These are phyloP conservation scores for Sclerotiophoma versabilis DNA, from an alignment of 2,329 filamentous ascomycete genomes.

Conservation along the genomic window DNA sequence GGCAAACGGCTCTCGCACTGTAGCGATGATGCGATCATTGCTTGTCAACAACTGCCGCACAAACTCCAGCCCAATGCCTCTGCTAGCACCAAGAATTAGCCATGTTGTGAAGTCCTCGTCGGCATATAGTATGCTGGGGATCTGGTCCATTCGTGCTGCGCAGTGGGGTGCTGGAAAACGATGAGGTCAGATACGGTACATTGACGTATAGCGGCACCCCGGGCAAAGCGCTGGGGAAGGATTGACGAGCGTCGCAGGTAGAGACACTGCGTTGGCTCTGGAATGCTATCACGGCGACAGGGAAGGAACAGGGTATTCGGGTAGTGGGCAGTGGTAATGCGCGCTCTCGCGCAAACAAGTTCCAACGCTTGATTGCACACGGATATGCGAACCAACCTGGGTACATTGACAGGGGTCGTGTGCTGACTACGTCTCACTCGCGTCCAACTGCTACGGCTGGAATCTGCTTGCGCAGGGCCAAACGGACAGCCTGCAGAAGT, in stretches of 20 bases:
- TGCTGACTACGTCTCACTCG: slow-evolving; percentile 14
- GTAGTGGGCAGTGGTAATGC: slow-evolving; percentile 10
- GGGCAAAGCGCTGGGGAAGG: not conserved
- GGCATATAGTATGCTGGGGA: slow-evolving; percentile 52
- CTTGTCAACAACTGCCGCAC: slow-evolving; percentile 57
- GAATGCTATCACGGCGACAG: slow-evolving; percentile 1
- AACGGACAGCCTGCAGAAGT: slow-evolving; percentile 5
- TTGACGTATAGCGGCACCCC: slow-evolving; percentile 17
- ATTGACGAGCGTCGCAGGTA: slow-evolving; percentile 6
- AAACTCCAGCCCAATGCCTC: slow-evolving; percentile 62
- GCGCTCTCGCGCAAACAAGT: slow-evolving; percentile 12
- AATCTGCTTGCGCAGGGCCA: slow-evolving; percentile 6
- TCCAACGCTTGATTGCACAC: slow-evolving; percentile 13
- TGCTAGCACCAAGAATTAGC: slow-evolving; percentile 56
- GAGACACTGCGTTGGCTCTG: slow-evolving; percentile 3
- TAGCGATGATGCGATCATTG: slow-evolving; percentile 60
- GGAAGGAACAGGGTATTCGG: slow-evolving; percentile 6
- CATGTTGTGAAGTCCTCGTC: slow-evolving; percentile 54
- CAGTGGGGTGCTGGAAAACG: slow-evolving; percentile 15
- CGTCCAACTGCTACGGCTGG: slow-evolving; percentile 5
- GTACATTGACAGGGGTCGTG: slow-evolving; percentile 13
- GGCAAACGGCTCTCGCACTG: slow-evolving; percentile 55
- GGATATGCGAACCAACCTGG: slow-evolving; percentile 11
- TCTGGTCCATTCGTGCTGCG: slow-evolving; percentile 49
- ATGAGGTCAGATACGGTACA: slow-evolving; percentile 20